Evolutionary conservation across 2,329 filamentous ascomycete species (phyloP).

Genomic region (Pestalotiopsis fici): DNA sequence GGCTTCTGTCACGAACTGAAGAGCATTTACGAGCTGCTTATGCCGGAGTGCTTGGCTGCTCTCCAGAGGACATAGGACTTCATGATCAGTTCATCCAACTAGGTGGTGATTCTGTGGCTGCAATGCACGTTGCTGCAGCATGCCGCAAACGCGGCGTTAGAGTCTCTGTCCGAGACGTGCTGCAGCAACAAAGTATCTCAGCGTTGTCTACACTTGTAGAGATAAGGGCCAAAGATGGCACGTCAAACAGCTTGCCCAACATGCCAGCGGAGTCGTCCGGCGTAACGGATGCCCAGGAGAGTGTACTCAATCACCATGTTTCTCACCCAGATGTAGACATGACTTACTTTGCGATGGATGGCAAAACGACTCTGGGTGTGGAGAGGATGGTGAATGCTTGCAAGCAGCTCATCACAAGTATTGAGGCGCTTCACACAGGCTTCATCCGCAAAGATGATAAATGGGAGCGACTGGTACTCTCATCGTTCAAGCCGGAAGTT

Average conservation of each 20-base stretch:
- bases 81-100: slow-evolving; percentile 8
- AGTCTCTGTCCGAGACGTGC: background rate
- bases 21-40: background rate
- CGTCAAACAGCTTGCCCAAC: too few species aligned
- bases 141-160: background rate
- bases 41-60: background rate
- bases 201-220: too few species aligned
- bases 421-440: slow-evolving; percentile 5
- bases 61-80: background rate
- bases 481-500: background rate
- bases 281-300: slow-evolving; percentile 3
- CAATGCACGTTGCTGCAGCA: slow-evolving; percentile 7
- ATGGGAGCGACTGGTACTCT: slow-evolving; percentile 3
- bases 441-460: background rate
- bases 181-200: slow-evolving; percentile 20
- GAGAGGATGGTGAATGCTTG: slow-evolving; percentile 3
- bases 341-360: slow-evolving; percentile 8
- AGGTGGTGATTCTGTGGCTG: slow-evolving; percentile 8
- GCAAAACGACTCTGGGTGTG: background rate
- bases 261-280: too few species aligned
- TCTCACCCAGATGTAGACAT: slow-evolving; percentile 5
- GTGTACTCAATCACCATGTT: slow-evolving; percentile 3
- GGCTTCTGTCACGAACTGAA: background rate
- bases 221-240: too few species aligned
- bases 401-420: background rate